Conservation (phyloP, 2,329 filamentous ascomycete genomes). For the Juglanconis juglandina region DNA sequence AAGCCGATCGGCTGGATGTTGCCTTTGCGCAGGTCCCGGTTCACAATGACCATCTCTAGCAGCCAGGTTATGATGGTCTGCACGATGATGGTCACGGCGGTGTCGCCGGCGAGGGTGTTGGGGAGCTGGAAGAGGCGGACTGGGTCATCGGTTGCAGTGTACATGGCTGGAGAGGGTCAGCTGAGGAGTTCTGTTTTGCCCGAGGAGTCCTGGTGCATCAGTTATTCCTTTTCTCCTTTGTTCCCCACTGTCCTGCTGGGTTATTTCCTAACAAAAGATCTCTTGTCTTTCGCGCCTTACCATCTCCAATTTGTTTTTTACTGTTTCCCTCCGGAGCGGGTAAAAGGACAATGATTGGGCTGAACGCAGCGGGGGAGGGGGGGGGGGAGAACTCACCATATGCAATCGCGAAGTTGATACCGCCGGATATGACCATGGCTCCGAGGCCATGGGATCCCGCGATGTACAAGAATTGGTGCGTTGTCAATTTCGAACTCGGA, state of each 20-base stretch:
- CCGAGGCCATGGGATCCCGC: constrained; percentile 45
- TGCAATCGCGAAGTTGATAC: constrained; percentile 50
- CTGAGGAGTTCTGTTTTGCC: not conserved
- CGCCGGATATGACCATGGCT: constrained; percentile 44
- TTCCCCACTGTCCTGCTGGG: too few species aligned
- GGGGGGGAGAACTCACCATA: constrained; percentile 36
- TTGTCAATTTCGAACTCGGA: constrained; percentile 38
- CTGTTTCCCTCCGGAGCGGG: too few species aligned
- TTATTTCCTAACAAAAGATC: too few species aligned
- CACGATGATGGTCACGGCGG: constrained; percentile 47
- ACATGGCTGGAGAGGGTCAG: constrained; percentile 40
- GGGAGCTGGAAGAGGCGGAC: constrained; percentile 48
- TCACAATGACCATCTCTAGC: constrained; percentile 45
- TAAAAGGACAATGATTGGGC: too few species aligned
- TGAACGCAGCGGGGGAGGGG: too few species aligned
- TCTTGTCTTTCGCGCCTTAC: too few species aligned
- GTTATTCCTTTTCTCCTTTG: too few species aligned
- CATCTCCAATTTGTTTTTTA: too few species aligned
- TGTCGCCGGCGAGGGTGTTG: constrained; percentile 49
- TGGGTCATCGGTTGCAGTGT: constrained; percentile 38
- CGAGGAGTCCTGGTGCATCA: too few species aligned
- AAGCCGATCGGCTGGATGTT: constrained; percentile 46
- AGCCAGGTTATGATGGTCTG: constrained; percentile 52
- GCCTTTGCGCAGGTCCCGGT: constrained; percentile 41
- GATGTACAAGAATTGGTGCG: constrained; percentile 47